Evolutionary conservation across 345 rosid genomes (phyloP), one percentile per base, ranked within the genome.

Genomic region (Clausena lansium): DNA sequence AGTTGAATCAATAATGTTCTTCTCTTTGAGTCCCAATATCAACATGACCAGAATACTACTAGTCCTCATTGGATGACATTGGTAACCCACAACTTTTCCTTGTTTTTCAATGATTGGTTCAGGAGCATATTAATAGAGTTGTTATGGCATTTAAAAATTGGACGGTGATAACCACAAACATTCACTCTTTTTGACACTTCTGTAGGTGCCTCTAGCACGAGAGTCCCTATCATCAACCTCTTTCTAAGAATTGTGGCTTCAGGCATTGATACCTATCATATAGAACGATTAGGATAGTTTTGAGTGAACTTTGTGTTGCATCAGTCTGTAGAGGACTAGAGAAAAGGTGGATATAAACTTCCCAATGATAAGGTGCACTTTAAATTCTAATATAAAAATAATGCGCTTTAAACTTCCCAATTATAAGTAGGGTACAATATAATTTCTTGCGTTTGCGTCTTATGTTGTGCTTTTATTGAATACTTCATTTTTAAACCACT

Each of bases 401-500:
- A 13, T 22, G 3, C 39, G 32, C 39, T 69, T n/a, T n/a, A n/a
- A n/a, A n/a, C n/a, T n/a, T n/a, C n/a, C n/a, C n/a, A n/a, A n/a
- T n/a, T n/a, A n/a, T 39, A 6, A 58, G 7, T 27, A 20, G 52
- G 64, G 9, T 68, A 25, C 39, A 74, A 28, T 11, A 59, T 61
- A 45, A 41, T 45, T 24, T 64, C 32, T 22, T 47, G 33, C 15
- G 20, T 64, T 52, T 15, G 30, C 28, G 13, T 13, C 11, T 62
- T 10, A 63, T n/a, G 19, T 35, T 8, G 22, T 50, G 71, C 59
- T 64, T 52, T 52, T 33, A 52, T 32, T 76, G 7, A 74, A 15
- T 75, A 54, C 19, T 75, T 65, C 72, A 76, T 8, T 52, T 25
- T 39, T 20, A 70, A 71, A 17, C 62, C 62, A 65, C 13, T 14